A percentile compares a stretch with the other conserved stretches of the same genome.
Conservation (phyloP, 75 land plant species). For the Cunninghamia lanceolata region DNA sequence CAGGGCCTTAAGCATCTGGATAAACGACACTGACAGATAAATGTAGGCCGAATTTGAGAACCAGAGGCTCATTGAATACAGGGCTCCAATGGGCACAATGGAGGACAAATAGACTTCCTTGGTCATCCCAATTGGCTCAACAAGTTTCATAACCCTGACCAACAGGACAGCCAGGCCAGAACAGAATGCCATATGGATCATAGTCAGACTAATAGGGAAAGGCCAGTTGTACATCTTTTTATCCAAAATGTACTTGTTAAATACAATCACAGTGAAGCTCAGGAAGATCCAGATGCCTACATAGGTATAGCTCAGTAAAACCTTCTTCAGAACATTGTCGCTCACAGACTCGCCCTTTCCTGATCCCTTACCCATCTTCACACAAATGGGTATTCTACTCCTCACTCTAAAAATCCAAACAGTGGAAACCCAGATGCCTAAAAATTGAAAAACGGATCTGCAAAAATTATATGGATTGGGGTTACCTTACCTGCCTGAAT, state of each 20-base stretch:
- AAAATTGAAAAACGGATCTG: background rate
- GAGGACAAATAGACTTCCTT: slow-evolving; percentile 70
- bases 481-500: background rate
- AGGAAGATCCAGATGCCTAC: slow-evolving; percentile 91
- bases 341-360: slow-evolving; percentile 24
- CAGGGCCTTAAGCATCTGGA: slow-evolving; percentile 98
- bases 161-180: slow-evolving; percentile 78
- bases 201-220: slow-evolving; percentile 92
- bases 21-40: slow-evolving; percentile 94
- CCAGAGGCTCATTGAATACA: slow-evolving; percentile 91
- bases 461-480: background rate
- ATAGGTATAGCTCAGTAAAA: slow-evolving; percentile 78
- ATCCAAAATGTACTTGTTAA: slow-evolving; percentile 99
- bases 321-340: slow-evolving; percentile 55
- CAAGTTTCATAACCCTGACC: slow-evolving; percentile 69
- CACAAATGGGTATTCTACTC: background rate
- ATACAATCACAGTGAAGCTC: slow-evolving; percentile 92
- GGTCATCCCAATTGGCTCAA: slow-evolving; percentile 82
- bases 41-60: slow-evolving; percentile 98
- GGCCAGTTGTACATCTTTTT: slow-evolving; percentile 96
- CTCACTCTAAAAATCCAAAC: background rate
- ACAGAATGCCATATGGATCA: slow-evolving; percentile 98
- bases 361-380: slow-evolving; percentile 39
- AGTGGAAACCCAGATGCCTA: background rate
- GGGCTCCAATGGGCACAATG: slow-evolving; percentile 93